phyloP scores from a whole-genome alignment of 306 rosid genomes.

The Crataegus laevigata region DNA sequence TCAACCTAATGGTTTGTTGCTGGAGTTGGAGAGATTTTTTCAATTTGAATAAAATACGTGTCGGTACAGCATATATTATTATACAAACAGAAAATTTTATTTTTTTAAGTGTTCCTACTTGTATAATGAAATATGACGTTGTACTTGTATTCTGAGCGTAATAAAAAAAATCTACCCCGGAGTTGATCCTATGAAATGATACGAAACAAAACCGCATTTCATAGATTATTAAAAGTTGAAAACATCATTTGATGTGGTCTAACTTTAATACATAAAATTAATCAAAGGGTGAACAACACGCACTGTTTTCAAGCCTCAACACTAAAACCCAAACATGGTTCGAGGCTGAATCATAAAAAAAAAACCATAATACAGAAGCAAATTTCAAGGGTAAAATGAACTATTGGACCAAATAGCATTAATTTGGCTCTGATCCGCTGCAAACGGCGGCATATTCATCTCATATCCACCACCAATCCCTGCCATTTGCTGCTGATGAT shows the following conservation, averaged over 20 bases:
- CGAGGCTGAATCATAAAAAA: neutral
- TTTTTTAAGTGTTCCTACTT: too few species aligned
- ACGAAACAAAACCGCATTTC: too few species aligned
- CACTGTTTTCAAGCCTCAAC: neutral
- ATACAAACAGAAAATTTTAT: too few species aligned
- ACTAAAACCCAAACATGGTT: neutral
- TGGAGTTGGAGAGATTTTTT: too few species aligned
- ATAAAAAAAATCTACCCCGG: too few species aligned
- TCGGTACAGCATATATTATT: too few species aligned
- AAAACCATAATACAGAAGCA: neutral
- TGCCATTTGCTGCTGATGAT: neutral
- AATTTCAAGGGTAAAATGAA: slow-evolving; percentile 6
- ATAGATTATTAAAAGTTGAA: too few species aligned
- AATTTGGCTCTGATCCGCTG: neutral
- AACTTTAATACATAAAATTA: neutral
- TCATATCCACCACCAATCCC: slow-evolving; percentile 18
- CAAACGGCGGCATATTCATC: slow-evolving; percentile 4
- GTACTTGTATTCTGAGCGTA: fast-evolving
- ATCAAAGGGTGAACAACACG: neutral
- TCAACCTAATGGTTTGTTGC: too few species aligned
- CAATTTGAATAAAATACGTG: too few species aligned
- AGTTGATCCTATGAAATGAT: too few species aligned
- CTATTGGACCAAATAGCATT: slow-evolving; percentile 18
- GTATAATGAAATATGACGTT: too few species aligned
- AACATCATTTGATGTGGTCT: neutral